phyloP scores from a whole-genome alignment of 257 asterid species.

The Solanum pimpinellifolium region DNA sequence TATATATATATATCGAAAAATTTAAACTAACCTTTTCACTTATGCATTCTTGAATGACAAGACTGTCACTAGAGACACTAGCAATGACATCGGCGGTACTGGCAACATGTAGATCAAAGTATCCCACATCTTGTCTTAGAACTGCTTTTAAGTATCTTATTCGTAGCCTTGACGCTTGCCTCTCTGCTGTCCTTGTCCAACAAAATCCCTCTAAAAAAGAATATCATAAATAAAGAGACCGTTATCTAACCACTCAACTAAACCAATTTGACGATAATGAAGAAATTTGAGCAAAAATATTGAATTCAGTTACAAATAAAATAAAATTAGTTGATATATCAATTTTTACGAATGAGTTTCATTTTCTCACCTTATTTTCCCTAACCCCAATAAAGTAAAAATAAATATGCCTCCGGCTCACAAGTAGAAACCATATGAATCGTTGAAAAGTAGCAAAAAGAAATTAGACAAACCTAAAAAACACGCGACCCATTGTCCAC shows the following conservation, averaged over 20 bases:
- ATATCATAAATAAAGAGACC: neutral
- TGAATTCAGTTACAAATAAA: neutral
- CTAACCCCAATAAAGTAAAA: neutral
- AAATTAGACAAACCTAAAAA: conserved; percentile 47
- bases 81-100: conserved; percentile 80
- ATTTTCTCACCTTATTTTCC: neutral
- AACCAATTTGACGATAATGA: neutral
- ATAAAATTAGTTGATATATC: neutral
- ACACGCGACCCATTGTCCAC: conserved; percentile 63
- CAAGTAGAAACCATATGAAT: too few species aligned
- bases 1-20: neutral
- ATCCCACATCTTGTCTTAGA: conserved; percentile 89
- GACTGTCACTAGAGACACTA: conserved; percentile 75
- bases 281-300: neutral
- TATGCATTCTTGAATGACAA: conserved; percentile 70
- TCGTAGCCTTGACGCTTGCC: conserved; percentile 75
- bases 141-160: conserved; percentile 70
- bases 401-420: too few species aligned
- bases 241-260: neutral
- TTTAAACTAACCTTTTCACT: conserved; percentile 61
- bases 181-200: conserved; percentile 94
- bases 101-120: conserved; percentile 73
- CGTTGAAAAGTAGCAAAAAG: neutral
- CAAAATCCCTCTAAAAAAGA: conserved; percentile 68
- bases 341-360: too few species aligned